These are phyloP conservation scores for Fusarium pseudonygamai DNA, from an alignment of 2,329 filamentous ascomycete genomes.

Conservation along the genomic window DNA sequence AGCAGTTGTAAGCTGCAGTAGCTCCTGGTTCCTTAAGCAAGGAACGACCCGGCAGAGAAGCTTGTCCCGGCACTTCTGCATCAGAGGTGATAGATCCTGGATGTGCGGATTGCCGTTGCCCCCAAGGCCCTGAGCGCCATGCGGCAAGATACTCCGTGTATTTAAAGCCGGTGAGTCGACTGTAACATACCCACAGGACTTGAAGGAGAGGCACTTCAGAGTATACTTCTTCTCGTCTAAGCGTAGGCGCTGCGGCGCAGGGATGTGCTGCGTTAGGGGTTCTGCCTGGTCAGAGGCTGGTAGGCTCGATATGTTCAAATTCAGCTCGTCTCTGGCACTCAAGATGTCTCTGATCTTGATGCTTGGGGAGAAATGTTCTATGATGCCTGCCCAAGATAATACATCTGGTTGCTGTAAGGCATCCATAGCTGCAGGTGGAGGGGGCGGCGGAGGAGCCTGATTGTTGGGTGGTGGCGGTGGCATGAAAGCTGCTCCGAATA, in stretches of 20 bases:
- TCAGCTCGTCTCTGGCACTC: conserved; percentile 7
- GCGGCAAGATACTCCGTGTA: conserved; percentile 48
- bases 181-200: conserved; percentile 69
- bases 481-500: neutral
- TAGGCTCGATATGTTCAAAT: neutral
- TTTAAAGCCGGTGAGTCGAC: conserved; percentile 51
- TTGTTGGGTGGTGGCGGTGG: neutral
- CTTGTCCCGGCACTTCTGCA: conserved; percentile 51
- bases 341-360: conserved; percentile 44
- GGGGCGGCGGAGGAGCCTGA: neutral
- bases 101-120: conserved; percentile 36
- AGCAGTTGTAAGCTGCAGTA: conserved; percentile 40
- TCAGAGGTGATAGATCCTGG: conserved; percentile 40
- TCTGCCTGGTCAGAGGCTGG: conserved; percentile 8
- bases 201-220: conserved; percentile 58
- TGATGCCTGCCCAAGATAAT: conserved; percentile 54
- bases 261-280: conserved; percentile 35
- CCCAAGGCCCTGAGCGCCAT: conserved; percentile 33
- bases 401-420: conserved; percentile 42
- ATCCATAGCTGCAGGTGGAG: conserved; percentile 8
- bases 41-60: conserved; percentile 50
- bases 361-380: conserved; percentile 54
- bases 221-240: conserved; percentile 44
- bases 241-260: conserved; percentile 30
- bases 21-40: conserved; percentile 44